A percentile compares a stretch with the other conserved stretches of the same genome.
Evolutionary conservation across 139 green algal species (phyloP).

Genomic region (Prasinococcaceae sp.): DNA sequence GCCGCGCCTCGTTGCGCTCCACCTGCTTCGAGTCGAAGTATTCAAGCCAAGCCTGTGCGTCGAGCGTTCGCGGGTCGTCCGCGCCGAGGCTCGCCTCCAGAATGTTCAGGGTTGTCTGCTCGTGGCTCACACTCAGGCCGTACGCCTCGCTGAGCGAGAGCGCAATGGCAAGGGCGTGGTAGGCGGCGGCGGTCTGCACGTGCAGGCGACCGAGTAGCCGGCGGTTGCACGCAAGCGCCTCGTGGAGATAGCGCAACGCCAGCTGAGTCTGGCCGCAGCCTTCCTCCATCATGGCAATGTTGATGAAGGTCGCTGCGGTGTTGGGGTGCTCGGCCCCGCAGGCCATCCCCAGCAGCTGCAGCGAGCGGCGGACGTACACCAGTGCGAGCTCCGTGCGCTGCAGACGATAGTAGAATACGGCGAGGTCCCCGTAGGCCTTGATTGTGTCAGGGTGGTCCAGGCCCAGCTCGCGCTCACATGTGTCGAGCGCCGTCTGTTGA

Average conservation of each 20-base stretch:
- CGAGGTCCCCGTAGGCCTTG: slow-evolving; percentile 36
- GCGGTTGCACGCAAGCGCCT: slow-evolving; percentile 29
- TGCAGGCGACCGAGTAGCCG: slow-evolving; percentile 23
- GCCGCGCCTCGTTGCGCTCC: slow-evolving; percentile 20
- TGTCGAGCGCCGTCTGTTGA: slow-evolving; percentile 27
- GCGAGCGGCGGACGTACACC: slow-evolving; percentile 25
- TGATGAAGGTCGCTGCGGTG: slow-evolving; percentile 34
- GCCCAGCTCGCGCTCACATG: slow-evolving; percentile 31
- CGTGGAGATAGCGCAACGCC: slow-evolving; percentile 30
- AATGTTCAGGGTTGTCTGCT: slow-evolving; percentile 32
- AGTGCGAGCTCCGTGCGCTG: slow-evolving; percentile 24
- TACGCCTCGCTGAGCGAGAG: slow-evolving; percentile 36
- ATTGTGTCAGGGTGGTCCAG: slow-evolving; percentile 37
- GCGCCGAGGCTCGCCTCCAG: slow-evolving; percentile 23
- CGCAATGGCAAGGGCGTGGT: slow-evolving; percentile 35
- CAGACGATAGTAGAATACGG: slow-evolving; percentile 36
- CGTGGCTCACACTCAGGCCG: slow-evolving; percentile 23
- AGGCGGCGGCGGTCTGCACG: slow-evolving; percentile 25
- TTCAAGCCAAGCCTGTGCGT: slow-evolving; percentile 32
- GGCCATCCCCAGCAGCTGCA: slow-evolving; percentile 28
- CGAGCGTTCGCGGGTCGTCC: slow-evolving; percentile 25
- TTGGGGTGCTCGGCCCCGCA: slow-evolving; percentile 29
- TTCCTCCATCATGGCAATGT: slow-evolving; percentile 37
- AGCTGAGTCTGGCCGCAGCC: slow-evolving; percentile 20
- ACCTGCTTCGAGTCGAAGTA: slow-evolving; percentile 34